Conservation (phyloP, 2,329 filamentous ascomycete species). For the Phyllachora maydis region DNA sequence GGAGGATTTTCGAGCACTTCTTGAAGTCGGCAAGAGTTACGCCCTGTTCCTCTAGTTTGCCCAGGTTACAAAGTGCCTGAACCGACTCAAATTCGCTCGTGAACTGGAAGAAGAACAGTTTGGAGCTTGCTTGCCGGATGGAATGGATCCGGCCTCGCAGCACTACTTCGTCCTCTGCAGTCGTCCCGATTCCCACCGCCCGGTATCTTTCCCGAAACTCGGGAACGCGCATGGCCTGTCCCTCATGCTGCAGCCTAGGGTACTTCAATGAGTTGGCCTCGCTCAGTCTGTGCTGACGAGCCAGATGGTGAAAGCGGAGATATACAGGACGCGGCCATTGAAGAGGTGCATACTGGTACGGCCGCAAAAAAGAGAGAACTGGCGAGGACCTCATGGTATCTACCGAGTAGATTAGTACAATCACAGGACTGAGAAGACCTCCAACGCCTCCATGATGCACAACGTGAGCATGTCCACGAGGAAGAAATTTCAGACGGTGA, state of each 20-base stretch:
- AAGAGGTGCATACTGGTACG: slow-evolving; percentile 24
- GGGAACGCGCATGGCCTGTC: slow-evolving; percentile 14
- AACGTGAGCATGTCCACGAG: too few relatives aligned
- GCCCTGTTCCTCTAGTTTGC: slow-evolving; percentile 16
- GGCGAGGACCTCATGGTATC: slow-evolving; percentile 20
- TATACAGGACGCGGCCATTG: slow-evolving; percentile 10
- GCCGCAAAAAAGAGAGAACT: slow-evolving; percentile 31
- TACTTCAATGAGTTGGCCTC: slow-evolving; percentile 28
- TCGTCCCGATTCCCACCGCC: slow-evolving; percentile 4
- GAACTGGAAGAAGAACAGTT: slow-evolving; percentile 71
- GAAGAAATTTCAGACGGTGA: too few relatives aligned
- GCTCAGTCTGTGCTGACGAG: slow-evolving; percentile 23
- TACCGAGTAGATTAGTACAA: too few relatives aligned
- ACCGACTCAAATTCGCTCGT: slow-evolving; percentile 49
- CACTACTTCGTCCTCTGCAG: slow-evolving; percentile 10
- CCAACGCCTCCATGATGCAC: too few relatives aligned
- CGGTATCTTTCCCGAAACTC: slow-evolving; percentile 15
- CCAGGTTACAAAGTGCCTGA: slow-evolving; percentile 58
- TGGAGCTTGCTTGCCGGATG: slow-evolving; percentile 50
- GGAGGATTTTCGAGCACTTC: slow-evolving; percentile 41
- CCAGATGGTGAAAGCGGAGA: slow-evolving; percentile 25
- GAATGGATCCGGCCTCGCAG: slow-evolving; percentile 44
- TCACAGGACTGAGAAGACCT: too few relatives aligned
- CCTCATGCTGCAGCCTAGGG: slow-evolving; percentile 22
- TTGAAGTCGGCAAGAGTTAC: slow-evolving; percentile 25